A percentile compares a stretch with the other conserved stretches of the same genome.
Evolutionary conservation across 2,329 filamentous ascomycete genomes (phyloP).

Genomic region (Penicillium nordicum): DNA sequence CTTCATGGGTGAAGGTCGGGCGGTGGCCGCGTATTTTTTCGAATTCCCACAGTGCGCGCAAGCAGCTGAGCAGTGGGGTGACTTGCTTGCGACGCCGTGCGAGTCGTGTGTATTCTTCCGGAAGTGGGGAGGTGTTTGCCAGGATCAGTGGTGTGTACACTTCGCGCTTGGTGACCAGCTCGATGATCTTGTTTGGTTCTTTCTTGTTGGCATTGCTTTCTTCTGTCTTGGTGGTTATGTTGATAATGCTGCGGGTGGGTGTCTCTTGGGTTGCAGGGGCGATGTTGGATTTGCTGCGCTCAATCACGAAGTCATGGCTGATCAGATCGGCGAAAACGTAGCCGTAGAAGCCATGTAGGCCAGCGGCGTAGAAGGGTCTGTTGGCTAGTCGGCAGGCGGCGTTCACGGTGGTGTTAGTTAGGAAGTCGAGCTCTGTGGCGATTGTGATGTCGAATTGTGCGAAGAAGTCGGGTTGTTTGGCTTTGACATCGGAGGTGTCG

Average conservation of each 20-base stretch:
- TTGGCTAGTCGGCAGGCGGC: conserved; percentile 75
- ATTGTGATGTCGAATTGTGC: conserved; percentile 78
- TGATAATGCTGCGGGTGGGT: conserved; percentile 70
- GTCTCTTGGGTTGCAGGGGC: conserved; percentile 64
- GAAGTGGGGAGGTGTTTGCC: conserved; percentile 73
- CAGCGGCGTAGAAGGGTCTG: conserved; percentile 83
- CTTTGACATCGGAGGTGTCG: conserved; percentile 64
- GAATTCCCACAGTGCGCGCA: conserved; percentile 89
- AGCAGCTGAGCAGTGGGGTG: conserved; percentile 77
- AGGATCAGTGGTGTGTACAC: conserved; percentile 83
- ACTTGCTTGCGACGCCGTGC: conserved; percentile 69
- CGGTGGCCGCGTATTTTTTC: conserved; percentile 57
- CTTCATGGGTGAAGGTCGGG: conserved; percentile 57
- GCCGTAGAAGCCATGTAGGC: conserved; percentile 84
- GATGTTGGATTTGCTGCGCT: conserved; percentile 77
- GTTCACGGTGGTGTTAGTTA: conserved; percentile 74
- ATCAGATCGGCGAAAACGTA: conserved; percentile 94
- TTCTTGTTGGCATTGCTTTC: conserved; percentile 73
- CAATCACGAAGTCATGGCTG: conserved; percentile 82
- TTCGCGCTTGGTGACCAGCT: conserved; percentile 89
- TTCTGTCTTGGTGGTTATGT: conserved; percentile 65
- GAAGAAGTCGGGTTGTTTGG: conserved; percentile 72
- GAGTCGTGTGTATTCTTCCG: conserved; percentile 65
- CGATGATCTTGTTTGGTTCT: conserved; percentile 68
- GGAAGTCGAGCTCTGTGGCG: conserved; percentile 79